Conservation (phyloP, 2,329 filamentous ascomycete species). For the Nemania sp. region DNA sequence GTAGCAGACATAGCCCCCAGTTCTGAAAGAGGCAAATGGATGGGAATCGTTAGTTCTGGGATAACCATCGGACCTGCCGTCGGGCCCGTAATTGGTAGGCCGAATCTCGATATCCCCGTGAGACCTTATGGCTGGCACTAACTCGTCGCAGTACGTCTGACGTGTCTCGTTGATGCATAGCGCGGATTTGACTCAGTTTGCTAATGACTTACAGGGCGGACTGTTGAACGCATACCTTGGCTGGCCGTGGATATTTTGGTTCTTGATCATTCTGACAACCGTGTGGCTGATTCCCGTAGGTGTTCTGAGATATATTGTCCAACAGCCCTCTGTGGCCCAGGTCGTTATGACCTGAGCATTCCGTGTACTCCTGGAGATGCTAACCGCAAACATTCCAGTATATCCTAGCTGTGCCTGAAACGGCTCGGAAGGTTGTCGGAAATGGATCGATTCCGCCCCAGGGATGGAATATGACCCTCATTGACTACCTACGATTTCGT, state of each 20-base stretch:
- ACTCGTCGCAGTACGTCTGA: slow-evolving; percentile 23
- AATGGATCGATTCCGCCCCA: slow-evolving; percentile 65
- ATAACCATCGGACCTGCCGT: slow-evolving; percentile 60
- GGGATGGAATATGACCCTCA: slow-evolving; percentile 60
- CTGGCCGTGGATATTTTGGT: slow-evolving; percentile 74
- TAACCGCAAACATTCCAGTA: slow-evolving; percentile 39
- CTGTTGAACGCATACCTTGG: slow-evolving; percentile 65
- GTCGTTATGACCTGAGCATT: neutral
- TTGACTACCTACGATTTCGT: slow-evolving; percentile 52
- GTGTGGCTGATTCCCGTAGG: slow-evolving; percentile 53
- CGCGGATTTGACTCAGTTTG: slow-evolving; percentile 44
- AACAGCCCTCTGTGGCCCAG: neutral
- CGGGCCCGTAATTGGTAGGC: slow-evolving; percentile 26
- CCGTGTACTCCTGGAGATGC: neutral
- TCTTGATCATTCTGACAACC: slow-evolving; percentile 60
- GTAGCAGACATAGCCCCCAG: slow-evolving; percentile 73
- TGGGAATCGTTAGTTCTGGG: slow-evolving; percentile 67
- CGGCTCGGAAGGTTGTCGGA: slow-evolving; percentile 62
- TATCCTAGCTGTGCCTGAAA: slow-evolving; percentile 62
- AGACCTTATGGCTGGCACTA: slow-evolving; percentile 6
- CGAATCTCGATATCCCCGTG: neutral
- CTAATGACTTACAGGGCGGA: slow-evolving; percentile 58
- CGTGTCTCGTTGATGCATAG: neutral
- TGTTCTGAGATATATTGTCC: neutral
- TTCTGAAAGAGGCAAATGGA: slow-evolving; percentile 72